Evolutionary conservation across 1,284 basidiomycete genomes (phyloP), one percentile per base, ranked within the genome.

Genomic region (Violaceomyces palustris): DNA sequence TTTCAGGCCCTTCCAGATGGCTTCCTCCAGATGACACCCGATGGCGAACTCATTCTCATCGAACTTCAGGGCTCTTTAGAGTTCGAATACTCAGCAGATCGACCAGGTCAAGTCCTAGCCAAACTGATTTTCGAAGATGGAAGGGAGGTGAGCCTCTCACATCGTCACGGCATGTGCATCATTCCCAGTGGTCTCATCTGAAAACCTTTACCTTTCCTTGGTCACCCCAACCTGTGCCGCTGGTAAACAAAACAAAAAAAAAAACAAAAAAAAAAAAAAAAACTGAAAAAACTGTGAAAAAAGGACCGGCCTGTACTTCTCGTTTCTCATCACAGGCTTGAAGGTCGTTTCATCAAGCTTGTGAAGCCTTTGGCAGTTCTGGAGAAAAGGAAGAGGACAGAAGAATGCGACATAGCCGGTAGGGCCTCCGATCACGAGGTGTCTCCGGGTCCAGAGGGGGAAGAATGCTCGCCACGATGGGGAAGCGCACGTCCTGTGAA

Each of bases 281-380:
- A n/a, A n/a, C n/a, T n/a, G n/a, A n/a, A n/a, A n/a, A n/a, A 26
- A 7, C 19, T 10, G 6, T 27, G 7, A 10, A 12, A 5, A 6
- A 60, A 88, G 84, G 83, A 82, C 55, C 86, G 85, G 62, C 83
- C 87, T 0, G 87, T 83, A 0, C 78, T 94, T 4, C 76, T 80
- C 50, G 85, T 94, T 45, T 89, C 89, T 6, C 84, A 92, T 73
- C 87, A 94, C 67, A 77, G 89, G 14, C 81, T 94, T 1, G 90
- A 94, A 69, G 90, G 90, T 35, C 88, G 87, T 67, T 78, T 93
- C 44, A 79, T 83, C 27, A 79, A 77, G 31, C 78, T 94, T 1
- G 40, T 51, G 0, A 35, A 42, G 18, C 69, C 69, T 2, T 26
- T 71, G 4, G 68, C 69, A 9, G 61, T 72, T 4, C 39, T 71